Conservation (phyloP, 140 eudicot species). For the Eryngium alpinum region DNA sequence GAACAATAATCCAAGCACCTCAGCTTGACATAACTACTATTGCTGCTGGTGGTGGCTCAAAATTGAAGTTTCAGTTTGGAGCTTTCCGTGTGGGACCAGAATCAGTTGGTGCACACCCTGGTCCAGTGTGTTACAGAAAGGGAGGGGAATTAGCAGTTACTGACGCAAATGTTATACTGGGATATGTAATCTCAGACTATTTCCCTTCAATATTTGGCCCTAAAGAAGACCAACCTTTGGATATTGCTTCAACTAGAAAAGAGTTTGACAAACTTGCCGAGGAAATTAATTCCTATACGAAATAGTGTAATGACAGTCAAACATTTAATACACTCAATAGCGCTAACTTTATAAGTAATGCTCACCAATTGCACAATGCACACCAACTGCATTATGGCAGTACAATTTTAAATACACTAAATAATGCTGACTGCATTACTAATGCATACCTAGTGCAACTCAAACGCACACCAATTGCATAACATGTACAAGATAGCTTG, state of each 20-base stretch:
- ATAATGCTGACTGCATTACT: too few relatives aligned
- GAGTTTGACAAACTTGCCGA: conserved; percentile 75
- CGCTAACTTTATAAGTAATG: too few relatives aligned
- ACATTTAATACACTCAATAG: too few relatives aligned
- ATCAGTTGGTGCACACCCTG: conserved; percentile 98
- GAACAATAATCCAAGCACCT: conserved; percentile 98
- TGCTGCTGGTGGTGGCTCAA: conserved; percentile 99
- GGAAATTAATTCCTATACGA: conserved; percentile 65
- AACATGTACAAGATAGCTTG: too few relatives aligned
- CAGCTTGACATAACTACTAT: conserved; percentile 95
- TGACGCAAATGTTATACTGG: conserved; percentile 87
- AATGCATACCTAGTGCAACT: too few relatives aligned
- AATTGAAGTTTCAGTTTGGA: conserved; percentile 88
- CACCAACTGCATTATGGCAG: too few relatives aligned
- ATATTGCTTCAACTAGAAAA: conserved; percentile 49
- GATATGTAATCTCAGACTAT: conserved; percentile 81
- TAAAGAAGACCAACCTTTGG: conserved; percentile 85
- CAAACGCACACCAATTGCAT: too few relatives aligned
- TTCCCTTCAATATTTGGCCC: conserved; percentile 95
- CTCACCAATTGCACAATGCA: too few relatives aligned
- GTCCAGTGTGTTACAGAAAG: conserved; percentile 92
- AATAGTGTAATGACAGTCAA: too few relatives aligned
- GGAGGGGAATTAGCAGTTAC: conserved; percentile 96
- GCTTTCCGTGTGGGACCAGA: conserved; percentile 95
- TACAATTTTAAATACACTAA: too few relatives aligned